A percentile compares a stretch with the other conserved stretches of the same genome.
phyloP scores from a whole-genome alignment of 2,329 filamentous ascomycete genomes.

The Pestalotiopsis sp. region DNA sequence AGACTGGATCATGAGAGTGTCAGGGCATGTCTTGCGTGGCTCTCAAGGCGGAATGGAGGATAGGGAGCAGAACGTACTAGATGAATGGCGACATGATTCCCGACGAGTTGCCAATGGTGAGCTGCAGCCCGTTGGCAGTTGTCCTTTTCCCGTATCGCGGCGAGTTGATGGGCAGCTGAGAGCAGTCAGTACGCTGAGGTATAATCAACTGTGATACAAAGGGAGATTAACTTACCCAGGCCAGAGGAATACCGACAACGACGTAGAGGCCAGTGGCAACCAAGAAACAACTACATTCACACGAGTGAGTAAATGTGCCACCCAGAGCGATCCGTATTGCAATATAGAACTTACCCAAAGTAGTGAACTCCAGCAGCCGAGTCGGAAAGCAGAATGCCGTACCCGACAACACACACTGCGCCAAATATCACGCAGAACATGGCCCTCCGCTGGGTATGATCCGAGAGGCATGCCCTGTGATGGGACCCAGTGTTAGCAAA shows the following conservation, averaged over 20 bases:
- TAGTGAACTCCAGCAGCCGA: conserved; percentile 65
- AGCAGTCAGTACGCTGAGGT: not conserved
- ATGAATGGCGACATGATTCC: conserved; percentile 76
- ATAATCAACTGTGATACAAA: no score
- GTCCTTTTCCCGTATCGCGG: conserved; percentile 77
- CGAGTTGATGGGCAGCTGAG: conserved; percentile 60
- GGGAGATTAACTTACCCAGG: conserved; percentile 42
- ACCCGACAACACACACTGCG: conserved; percentile 64
- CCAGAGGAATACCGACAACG: conserved; percentile 55
- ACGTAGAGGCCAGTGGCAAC: conserved; percentile 72
- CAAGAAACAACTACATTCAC: conserved; percentile 60
- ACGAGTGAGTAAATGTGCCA: not conserved
- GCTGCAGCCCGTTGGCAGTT: conserved; percentile 68
- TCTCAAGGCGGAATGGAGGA: not conserved
- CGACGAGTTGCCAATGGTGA: conserved; percentile 68
- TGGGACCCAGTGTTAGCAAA: not conserved
- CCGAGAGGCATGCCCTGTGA: conserved; percentile 59
- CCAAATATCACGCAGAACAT: conserved; percentile 65
- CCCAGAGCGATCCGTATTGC: not conserved
- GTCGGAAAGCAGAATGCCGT: conserved; percentile 65
- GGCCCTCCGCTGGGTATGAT: conserved; percentile 65
- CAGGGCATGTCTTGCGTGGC: not conserved
- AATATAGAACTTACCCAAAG: conserved; percentile 45
- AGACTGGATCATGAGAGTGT: conserved; percentile 31
- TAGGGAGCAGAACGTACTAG: conserved; percentile 33